Evolutionary conservation across 139 green algal genomes (phyloP).

Genomic region (Auxenochlorella pyrenoidosa): DNA sequence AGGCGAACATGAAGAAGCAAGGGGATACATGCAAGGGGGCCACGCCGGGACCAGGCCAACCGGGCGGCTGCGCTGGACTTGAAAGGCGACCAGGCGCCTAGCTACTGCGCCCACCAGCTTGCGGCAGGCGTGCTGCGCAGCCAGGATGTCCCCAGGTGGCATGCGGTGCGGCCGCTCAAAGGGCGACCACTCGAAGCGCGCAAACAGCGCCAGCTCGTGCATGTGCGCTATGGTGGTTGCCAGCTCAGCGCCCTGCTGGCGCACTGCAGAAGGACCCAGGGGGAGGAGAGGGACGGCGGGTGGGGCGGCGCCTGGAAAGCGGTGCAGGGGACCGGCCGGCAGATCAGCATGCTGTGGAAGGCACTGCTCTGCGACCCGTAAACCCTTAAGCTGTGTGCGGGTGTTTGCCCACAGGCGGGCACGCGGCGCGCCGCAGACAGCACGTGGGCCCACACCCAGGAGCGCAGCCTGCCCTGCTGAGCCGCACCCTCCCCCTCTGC

Average conservation of each 20-base stretch:
- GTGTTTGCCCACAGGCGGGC: too few species aligned
- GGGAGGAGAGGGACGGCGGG: background rate
- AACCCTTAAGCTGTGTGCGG: too few species aligned
- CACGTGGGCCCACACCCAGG: too few species aligned
- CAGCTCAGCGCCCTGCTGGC: constrained; percentile 2
- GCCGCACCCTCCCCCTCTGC: background rate
- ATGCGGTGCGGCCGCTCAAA: background rate
- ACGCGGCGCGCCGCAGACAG: too few species aligned
- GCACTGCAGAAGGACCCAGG: background rate
- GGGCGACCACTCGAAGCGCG: constrained; percentile 21
- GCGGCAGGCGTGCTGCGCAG: constrained; percentile 13
- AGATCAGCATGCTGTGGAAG: background rate
- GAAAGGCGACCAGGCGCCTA: too few species aligned
- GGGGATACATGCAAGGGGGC: too few species aligned
- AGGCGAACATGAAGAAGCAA: too few species aligned
- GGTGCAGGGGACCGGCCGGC: background rate
- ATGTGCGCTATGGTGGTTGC: constrained; percentile 5
- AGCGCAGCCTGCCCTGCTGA: too few species aligned
- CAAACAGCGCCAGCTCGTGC: constrained; percentile 37
- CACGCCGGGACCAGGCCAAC: too few species aligned
- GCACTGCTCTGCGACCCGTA: too few species aligned
- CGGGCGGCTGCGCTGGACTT: too few species aligned
- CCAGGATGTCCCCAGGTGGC: constrained; percentile 12
- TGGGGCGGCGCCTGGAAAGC: background rate
- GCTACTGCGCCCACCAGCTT: constrained; percentile 22